phyloP scores from a whole-genome alignment of 2,329 filamentous ascomycete genomes.

The Trichoderma cornu-damae region DNA sequence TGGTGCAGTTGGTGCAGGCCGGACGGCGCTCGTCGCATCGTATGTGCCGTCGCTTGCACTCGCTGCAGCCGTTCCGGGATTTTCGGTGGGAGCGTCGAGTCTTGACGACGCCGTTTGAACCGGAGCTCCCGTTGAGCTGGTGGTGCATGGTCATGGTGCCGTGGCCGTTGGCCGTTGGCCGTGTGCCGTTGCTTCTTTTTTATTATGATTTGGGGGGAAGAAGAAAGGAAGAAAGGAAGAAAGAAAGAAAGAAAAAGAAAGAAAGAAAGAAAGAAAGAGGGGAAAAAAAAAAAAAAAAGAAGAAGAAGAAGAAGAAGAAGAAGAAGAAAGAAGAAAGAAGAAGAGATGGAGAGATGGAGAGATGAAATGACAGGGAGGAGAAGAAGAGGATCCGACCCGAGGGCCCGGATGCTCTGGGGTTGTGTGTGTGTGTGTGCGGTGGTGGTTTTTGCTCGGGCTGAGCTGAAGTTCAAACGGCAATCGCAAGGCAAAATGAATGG shows the following conservation, averaged over 20 bases:
- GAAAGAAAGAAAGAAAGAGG: too few species aligned
- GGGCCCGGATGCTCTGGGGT: conserved; percentile 7
- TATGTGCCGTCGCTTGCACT: conserved; percentile 39
- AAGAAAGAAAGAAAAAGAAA: too few species aligned
- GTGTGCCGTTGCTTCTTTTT: too few species aligned
- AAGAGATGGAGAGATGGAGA: not conserved
- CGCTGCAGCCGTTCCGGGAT: conserved; percentile 38
- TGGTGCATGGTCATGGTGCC: conserved; percentile 13
- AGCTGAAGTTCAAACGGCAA: conserved; percentile 7
- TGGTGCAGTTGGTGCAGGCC: conserved; percentile 37
- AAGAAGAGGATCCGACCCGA: not conserved
- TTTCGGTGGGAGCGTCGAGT: conserved; percentile 37
- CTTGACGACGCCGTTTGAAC: conserved; percentile 26
- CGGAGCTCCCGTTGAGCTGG: conserved; percentile 12
- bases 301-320: not conserved
- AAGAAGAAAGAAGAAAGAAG: not conserved
- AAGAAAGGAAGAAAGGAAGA: too few species aligned
- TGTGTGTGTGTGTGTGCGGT: not conserved
- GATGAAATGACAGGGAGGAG: not conserved
- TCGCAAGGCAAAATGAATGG: not conserved
- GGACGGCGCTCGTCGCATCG: conserved; percentile 42
- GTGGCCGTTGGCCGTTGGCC: not conserved
- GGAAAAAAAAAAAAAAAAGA: too few species aligned
- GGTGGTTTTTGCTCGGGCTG: conserved; percentile 5
- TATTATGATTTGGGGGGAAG: too few species aligned